Evolutionary conservation across 352 stramenopile genomes (phyloP), one percentile per base, ranked within the genome.

Genomic region (Thalassiosira hispida): DNA sequence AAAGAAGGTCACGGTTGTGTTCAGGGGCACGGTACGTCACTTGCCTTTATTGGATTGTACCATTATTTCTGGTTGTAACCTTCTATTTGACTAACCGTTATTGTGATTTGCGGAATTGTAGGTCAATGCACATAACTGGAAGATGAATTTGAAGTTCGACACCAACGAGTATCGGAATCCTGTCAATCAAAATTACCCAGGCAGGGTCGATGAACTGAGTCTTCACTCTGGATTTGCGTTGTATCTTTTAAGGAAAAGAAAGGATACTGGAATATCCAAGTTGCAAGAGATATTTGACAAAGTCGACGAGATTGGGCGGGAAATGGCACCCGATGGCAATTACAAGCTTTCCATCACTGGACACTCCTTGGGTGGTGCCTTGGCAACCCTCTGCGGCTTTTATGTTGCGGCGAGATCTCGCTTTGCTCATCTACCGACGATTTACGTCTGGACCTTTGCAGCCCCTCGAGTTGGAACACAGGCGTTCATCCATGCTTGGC

Each of bases 301-400:
- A 29, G 14, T 77, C 42, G 68, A 77, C 25, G 12, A 62, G 46
- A 64, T 77, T 23, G 68, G 68, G 18, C 33, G 42, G 9, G 68
- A 77, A 29, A 20, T 77, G 56, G 46, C 40, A 44, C 44, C 56
- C n/a, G 42, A 77, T 27, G 68, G 68, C 7, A 35, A 70, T 62
- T 77, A 68, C 42, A 57, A 79, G 11, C 59, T 83, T 42, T 83
- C 55, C n/a, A 72, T 83, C 18, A 83, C 75, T 5, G 75, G 75
- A 2, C 75, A 83, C 40, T 76, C 60, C 9, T 73, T 83, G 38
- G 75, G 68, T 25, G 75, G 68, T 20, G 68, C 67, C 23, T 38
- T 82, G 14, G 81, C 77, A 56, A 81, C 75, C 4, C 55, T 88
- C 5, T 81, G 38, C 46, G 67, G 31, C 12, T 83, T 83, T 22